Base-by-base conservation (phyloP, 139 green algal genomes). In the Chlorella vulgaris region DNA sequence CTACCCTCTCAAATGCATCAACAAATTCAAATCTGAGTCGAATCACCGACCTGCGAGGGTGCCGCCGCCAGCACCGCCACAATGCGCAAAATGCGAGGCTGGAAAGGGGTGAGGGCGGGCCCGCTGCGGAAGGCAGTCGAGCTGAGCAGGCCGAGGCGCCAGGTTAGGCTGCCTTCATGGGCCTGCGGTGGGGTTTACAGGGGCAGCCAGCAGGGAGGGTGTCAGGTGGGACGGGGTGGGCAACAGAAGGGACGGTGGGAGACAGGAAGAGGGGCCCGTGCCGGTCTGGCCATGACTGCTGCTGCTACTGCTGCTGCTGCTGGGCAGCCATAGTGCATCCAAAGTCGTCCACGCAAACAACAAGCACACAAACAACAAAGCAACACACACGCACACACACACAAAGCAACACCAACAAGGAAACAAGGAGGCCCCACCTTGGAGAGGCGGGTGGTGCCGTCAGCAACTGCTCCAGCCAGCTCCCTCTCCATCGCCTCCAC, bases 131-230 rank as follows among this genome's bases (percentile, higher is more conserved):
- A 78, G 3, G 81, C 35, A 4, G 81, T 62, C 21, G 78, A 74
- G 43, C 69, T 40, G 8, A 91, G 66, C 36, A 93, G 62, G 6
- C 69, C 66, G n/a, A 90, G 62, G 26, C 81, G 82, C 87, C 86
- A 93, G 62, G 71, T 69, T 38, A 93, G 67, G 15, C 63, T 71
- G 7, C 65, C 74, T 69, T 91, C 86, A 53, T 86, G 78, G 5
- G 78, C 79, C 85, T 89, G 85, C 51, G 62, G 10, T 19, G 0
- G 5, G 51, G 21, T 7, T 29, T 2, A 1, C 24, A 67, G 22
- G n/a, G 22, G 50, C 24, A 36, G 28, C 21, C 13, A 24, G 13
- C 10, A 47, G 10, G 35, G 38, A 55, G 55, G 69, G 19, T 53
- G 28, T 18, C 10, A 35, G 24, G 7, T 18, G 2, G 26, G 1